Conservation (phyloP, 805 yeast species). For the Candida vaughaniae region DNA sequence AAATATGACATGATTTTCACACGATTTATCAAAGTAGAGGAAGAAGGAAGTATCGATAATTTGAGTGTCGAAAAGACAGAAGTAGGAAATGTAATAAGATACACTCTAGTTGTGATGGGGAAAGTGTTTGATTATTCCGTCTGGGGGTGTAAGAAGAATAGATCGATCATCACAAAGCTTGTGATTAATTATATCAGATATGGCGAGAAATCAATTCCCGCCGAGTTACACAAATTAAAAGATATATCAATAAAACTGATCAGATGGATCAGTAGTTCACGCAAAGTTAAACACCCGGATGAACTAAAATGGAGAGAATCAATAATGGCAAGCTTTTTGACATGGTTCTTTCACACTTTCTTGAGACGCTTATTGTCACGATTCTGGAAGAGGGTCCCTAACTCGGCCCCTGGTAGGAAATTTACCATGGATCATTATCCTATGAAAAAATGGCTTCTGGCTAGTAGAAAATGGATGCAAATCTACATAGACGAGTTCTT, state of each 20-base stretch:
- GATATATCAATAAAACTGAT: background rate
- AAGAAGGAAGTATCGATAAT: background rate
- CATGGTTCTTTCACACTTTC: conserved; percentile 57
- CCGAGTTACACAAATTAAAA: background rate
- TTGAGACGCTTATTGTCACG: conserved; percentile 20
- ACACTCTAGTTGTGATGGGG: conserved; percentile 43
- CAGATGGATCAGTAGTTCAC: conserved; percentile 51
- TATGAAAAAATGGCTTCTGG: conserved; percentile 55
- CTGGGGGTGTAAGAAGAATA: conserved; percentile 56
- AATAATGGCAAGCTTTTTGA: conserved; percentile 42
- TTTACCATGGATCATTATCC: conserved; percentile 42
- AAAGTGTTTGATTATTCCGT: conserved; percentile 49
- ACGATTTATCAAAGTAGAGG: background rate
- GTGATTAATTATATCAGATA: conserved; percentile 25
- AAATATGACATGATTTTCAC: background rate
- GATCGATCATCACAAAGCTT: conserved; percentile 32
- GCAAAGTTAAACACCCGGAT: conserved; percentile 29
- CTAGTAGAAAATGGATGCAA: conserved; percentile 42
- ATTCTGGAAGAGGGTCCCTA: conserved; percentile 10
- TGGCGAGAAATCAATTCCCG: conserved; percentile 1
- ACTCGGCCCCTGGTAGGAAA: conserved; percentile 4
- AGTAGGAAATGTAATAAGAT: conserved; percentile 34
- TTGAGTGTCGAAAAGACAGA: background rate
- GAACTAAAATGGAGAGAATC: conserved; percentile 40
- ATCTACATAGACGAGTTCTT: conserved; percentile 43